phyloP scores from a whole-genome alignment of 345 rosid species.

The Passiflora organensis region DNA sequence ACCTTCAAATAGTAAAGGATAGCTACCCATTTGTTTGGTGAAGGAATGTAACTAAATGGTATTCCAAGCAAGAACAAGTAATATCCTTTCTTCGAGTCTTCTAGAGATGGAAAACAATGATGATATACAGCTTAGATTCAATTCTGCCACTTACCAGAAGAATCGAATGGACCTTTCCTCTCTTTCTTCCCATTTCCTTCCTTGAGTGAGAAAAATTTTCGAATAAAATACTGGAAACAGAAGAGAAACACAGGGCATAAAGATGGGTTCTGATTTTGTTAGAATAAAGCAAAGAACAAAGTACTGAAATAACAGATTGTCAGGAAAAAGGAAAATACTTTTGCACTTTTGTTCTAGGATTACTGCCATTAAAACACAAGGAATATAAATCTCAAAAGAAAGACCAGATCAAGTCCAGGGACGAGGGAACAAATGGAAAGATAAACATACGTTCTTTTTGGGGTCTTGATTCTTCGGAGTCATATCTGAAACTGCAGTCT shows the following conservation, averaged over 20 bases:
- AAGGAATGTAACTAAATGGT: constrained; percentile 9
- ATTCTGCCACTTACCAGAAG: constrained; percentile 26
- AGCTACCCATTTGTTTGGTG: not conserved
- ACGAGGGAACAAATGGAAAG: not conserved
- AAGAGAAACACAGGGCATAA: not conserved
- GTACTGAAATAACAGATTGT: not conserved
- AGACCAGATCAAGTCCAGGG: not conserved
- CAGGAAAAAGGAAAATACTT: too few relatives aligned
- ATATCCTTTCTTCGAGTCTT: too few relatives aligned
- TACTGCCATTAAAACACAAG: not conserved
- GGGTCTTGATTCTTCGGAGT: constrained; percentile 32
- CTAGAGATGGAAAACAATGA: not conserved
- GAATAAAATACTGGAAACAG: constrained; percentile 33
- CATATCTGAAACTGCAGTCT: constrained; percentile 15
- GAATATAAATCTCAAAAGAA: not conserved
- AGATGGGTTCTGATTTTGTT: not conserved
- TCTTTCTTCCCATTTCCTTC: constrained; percentile 26
- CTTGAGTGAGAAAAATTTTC: constrained; percentile 29
- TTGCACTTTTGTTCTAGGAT: too few relatives aligned
- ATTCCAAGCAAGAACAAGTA: not conserved
- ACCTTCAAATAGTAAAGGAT: not conserved
- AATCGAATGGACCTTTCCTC: constrained; percentile 21
- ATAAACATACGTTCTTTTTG: constrained; percentile 29
- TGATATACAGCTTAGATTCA: too few relatives aligned
- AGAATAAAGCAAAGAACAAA: not conserved